Percentiles rank a stretch among this genome's conserved stretches.
Conservation (phyloP, 352 stramenopile species). For the Globisporangium apiculatum region DNA sequence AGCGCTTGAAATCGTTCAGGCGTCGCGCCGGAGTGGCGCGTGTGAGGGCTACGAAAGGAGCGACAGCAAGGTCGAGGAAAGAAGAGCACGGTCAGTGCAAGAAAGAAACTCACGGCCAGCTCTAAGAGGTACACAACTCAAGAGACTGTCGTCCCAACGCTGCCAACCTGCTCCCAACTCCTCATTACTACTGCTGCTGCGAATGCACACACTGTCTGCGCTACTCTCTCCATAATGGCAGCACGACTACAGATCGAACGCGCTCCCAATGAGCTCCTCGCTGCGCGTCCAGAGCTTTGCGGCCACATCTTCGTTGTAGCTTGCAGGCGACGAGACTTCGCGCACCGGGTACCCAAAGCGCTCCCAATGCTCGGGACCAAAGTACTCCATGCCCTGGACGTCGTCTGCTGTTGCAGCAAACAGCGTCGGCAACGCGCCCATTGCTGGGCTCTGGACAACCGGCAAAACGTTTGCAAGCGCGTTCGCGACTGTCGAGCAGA, state of each 20-base stretch:
- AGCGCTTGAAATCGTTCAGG: no score
- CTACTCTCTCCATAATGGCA: not conserved
- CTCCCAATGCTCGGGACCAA: not conserved
- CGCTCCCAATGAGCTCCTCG: constrained; percentile 9
- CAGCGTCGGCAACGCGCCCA: constrained; percentile 43
- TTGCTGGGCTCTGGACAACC: constrained; percentile 29
- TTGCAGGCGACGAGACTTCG: constrained; percentile 9
- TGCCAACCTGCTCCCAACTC: not conserved
- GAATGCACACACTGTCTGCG: not conserved
- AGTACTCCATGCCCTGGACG: not conserved
- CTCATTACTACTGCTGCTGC: not conserved
- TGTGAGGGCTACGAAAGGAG: no score
- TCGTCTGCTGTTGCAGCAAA: constrained; percentile 35
- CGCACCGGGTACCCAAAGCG: constrained; percentile 12
- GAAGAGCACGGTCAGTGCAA: no score
- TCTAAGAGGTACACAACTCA: no score
- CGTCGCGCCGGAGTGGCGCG: no score
- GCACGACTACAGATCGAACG: constrained; percentile 18
- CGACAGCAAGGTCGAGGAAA: no score
- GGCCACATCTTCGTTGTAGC: constrained; percentile 10
- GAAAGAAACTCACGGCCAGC: no score
- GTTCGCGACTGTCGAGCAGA: constrained; percentile 10
- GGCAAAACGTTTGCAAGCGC: constrained; percentile 33
- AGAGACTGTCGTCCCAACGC: no score
- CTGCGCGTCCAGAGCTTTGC: constrained; percentile 13